Evolutionary conservation across 2,329 filamentous ascomycete genomes (phyloP).

Genomic region (Fusarium transvaalense): DNA sequence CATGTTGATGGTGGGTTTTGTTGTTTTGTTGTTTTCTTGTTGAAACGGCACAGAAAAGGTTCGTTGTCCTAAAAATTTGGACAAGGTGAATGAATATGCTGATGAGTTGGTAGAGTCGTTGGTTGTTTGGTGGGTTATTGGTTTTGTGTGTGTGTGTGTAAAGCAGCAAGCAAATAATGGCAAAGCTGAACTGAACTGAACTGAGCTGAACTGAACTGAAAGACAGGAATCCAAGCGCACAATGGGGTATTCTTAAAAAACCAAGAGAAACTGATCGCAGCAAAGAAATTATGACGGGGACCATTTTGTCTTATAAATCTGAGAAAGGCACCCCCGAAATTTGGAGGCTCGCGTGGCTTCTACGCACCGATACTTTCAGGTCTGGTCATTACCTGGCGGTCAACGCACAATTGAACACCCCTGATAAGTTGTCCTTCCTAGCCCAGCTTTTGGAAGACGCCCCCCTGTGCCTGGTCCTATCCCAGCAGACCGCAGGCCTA

Average conservation of each 20-base stretch:
- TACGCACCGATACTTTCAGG: slow-evolving; percentile 35
- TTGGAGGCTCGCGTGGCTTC: slow-evolving; percentile 42
- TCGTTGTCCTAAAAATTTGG: slow-evolving; percentile 26
- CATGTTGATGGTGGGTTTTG: slow-evolving; percentile 45
- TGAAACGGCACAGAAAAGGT: slow-evolving; percentile 14
- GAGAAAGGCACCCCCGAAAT: slow-evolving; percentile 35
- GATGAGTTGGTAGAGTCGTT: slow-evolving; percentile 32
- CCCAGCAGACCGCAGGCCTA: slow-evolving; percentile 9
- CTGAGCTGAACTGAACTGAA: slow-evolving; percentile 22
- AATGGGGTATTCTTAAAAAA: slow-evolving; percentile 38
- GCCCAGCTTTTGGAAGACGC: slow-evolving; percentile 14
- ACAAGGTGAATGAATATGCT: slow-evolving; percentile 20
- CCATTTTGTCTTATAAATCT: slow-evolving; percentile 44
- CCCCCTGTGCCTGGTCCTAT: slow-evolving; percentile 37
- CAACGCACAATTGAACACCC: slow-evolving; percentile 37
- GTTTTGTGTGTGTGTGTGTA: slow-evolving; percentile 22
- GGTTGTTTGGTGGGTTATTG: neutral
- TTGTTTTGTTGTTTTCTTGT: slow-evolving; percentile 2
- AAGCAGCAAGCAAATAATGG: slow-evolving; percentile 27
- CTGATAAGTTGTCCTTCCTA: slow-evolving; percentile 35
- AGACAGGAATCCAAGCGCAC: slow-evolving; percentile 42
- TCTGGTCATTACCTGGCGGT: slow-evolving; percentile 42
- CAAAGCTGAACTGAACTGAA: slow-evolving; percentile 19
- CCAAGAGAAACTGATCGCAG: slow-evolving; percentile 37
- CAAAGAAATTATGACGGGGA: slow-evolving; percentile 40